phyloP scores from a whole-genome alignment of 331 rosid genomes.

The Pyracantha coccinea region DNA sequence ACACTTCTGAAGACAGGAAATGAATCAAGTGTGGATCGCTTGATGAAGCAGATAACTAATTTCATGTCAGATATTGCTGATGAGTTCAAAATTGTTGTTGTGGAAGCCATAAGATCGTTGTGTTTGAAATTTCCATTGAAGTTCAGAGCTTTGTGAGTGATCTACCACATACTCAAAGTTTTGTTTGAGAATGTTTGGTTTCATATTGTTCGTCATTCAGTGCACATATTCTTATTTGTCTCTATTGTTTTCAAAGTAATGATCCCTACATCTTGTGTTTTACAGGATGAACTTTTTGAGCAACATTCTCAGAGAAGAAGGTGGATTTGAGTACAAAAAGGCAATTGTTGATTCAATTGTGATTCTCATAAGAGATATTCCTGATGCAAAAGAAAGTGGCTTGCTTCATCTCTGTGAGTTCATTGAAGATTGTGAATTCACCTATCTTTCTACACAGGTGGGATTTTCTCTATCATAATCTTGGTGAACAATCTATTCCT shows the following conservation, averaged over 20 bases:
- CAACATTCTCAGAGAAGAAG: constrained; percentile 97
- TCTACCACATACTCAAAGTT: neutral
- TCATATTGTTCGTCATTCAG: neutral
- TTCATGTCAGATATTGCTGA: constrained; percentile 99
- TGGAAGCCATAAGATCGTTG: constrained; percentile 92
- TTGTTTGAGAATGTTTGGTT: neutral
- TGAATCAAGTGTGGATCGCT: constrained; percentile 95
- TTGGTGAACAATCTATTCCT: constrained; percentile 6
- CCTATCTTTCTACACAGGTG: constrained; percentile 98
- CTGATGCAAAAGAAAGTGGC: constrained; percentile 94
- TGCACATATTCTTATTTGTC: constrained; percentile 6
- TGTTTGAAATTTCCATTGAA: constrained; percentile 95
- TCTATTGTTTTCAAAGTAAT: neutral
- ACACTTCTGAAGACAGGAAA: constrained; percentile 98
- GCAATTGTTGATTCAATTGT: constrained; percentile 97
- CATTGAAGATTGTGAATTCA: constrained; percentile 98
- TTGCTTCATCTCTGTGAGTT: constrained; percentile 98
- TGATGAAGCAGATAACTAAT: constrained; percentile 96
- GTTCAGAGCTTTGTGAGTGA: constrained; percentile 88
- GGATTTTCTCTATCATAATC: constrained; percentile 10
- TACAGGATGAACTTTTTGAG: constrained; percentile 97
- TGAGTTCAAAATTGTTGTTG: constrained; percentile 96
- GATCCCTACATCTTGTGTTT: constrained; percentile 7
- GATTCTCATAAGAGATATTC: constrained; percentile 93
- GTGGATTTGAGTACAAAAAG: constrained; percentile 96